Base-by-base conservation (phyloP, 345 rosid genomes). In the Citrus glauca region DNA sequence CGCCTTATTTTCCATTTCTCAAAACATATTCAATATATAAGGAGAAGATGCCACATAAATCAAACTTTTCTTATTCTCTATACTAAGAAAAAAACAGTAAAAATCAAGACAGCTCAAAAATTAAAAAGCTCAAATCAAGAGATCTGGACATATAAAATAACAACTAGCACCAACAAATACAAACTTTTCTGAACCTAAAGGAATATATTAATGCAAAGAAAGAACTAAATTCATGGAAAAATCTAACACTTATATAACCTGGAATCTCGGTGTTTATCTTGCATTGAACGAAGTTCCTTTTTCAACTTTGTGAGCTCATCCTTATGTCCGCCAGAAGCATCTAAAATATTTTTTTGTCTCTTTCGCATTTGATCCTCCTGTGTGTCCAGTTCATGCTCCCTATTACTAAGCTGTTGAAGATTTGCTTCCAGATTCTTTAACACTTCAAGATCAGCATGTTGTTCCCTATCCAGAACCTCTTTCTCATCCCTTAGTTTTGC, bases 381-480 rank as follows among this genome's bases (percentile, higher is more conserved):
- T 70, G 86, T 77, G 57, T 86, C 88, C 69, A 92, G 89, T 81
- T 96, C 99, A 70, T 79, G 85, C 84, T 85, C 92, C 77, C 99
- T 85, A 80, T 89, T 91, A 77, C 81, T 91, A 85, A 96, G 75
- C 79, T 94, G 97, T 83, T 91, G 99, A 75, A 90, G 86, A 84
- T 94, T 96, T 92, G 92, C 99, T 88, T 92, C 98, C 83, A 92
- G 87, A 89, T 94, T 96, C 85, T 91, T 92, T 76, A 84, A 87
- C 66, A 92, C 97, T 89, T 96, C 99, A 63, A 88, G 88, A 85
- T 94, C 94, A 80, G 97, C 89, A 85, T 90, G 94, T 24, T 91
- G 98, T 69, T 96, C 97, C 91, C 97, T 91, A 64, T 94, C 97
- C 70, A 94, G 82, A 78, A 94, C 97, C 90, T 96, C 99, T 76